phyloP scores from a whole-genome alignment of 2,329 filamentous ascomycete genomes.

The Paramyrothecium roridum region DNA sequence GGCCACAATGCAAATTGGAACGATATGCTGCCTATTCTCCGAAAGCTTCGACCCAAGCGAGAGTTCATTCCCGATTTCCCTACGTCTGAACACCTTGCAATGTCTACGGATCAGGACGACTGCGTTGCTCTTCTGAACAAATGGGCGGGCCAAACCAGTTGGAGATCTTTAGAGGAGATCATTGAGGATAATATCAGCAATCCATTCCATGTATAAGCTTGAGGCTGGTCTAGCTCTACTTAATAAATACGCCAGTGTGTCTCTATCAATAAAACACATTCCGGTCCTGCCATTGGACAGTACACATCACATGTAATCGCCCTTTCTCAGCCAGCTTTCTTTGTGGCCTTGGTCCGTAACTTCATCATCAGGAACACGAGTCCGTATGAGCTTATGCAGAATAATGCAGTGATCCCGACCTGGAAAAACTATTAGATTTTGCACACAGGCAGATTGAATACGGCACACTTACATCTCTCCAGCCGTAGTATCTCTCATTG shows the following conservation, averaged over 20 bases:
- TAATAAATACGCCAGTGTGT: too few species aligned
- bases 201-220: too few species aligned
- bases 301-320: too few species aligned
- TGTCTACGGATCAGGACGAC: too few species aligned
- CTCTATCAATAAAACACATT: too few species aligned
- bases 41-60: conserved; percentile 15
- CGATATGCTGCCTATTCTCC: conserved; percentile 20
- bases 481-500: conserved; percentile 11
- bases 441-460: not conserved
- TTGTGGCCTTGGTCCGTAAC: conserved; percentile 15
- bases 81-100: too few species aligned
- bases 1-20: conserved; percentile 21
- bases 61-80: conserved; percentile 9
- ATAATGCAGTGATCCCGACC: conserved; percentile 15
- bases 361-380: conserved; percentile 20
- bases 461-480: conserved; percentile 14
- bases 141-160: too few species aligned
- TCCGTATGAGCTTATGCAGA: conserved; percentile 14
- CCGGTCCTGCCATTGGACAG: too few species aligned
- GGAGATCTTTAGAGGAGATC: too few species aligned
- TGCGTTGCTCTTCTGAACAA: too few species aligned
- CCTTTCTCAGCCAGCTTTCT: conserved; percentile 6
- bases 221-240: too few species aligned
- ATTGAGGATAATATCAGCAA: too few species aligned
- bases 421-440: not conserved